These are phyloP conservation scores for Helminthosporium solani DNA, from an alignment of 2,329 filamentous ascomycete species.

Conservation along the genomic window DNA sequence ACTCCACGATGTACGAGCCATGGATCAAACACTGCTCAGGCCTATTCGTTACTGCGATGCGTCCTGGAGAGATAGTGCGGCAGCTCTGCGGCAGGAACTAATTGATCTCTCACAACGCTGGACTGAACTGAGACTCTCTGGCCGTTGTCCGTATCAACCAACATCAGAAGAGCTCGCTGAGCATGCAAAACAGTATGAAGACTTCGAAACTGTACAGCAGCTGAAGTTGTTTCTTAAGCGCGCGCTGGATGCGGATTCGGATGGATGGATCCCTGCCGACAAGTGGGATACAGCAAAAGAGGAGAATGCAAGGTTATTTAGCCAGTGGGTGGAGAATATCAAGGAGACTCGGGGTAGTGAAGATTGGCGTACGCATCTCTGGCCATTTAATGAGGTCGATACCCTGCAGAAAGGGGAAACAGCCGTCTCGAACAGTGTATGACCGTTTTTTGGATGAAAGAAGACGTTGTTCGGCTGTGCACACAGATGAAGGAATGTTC, in stretches of 20 bases:
- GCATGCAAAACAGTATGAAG: conserved; percentile 1
- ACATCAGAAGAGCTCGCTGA: not conserved
- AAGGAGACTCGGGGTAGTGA: not conserved
- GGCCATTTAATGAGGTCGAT: not conserved
- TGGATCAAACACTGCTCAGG: conserved; percentile 1
- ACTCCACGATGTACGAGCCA: not conserved
- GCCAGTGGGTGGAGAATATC: not conserved
- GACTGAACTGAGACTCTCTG: not conserved
- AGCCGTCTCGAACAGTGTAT: no score
- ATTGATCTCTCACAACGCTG: conserved; percentile 2
- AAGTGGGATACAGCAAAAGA: conserved; percentile 1
- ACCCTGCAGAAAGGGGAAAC: not conserved
- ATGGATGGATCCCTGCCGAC: not conserved
- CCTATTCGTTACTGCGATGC: conserved; percentile 1
- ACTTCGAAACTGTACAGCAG: conserved; percentile 1
- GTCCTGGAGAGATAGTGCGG: not conserved
- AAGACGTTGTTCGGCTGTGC: no score
- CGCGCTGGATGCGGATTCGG: not conserved
- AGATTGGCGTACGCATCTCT: not conserved
- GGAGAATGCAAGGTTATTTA: not conserved
- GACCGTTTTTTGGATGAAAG: no score
- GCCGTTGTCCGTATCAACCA: conserved; percentile 1
- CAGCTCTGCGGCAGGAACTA: not conserved
- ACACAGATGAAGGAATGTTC: no score
- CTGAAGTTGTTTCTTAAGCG: not conserved